phyloP scores from a whole-genome alignment of 805 yeast genomes.

The Zygosaccharomyces lentus region DNA sequence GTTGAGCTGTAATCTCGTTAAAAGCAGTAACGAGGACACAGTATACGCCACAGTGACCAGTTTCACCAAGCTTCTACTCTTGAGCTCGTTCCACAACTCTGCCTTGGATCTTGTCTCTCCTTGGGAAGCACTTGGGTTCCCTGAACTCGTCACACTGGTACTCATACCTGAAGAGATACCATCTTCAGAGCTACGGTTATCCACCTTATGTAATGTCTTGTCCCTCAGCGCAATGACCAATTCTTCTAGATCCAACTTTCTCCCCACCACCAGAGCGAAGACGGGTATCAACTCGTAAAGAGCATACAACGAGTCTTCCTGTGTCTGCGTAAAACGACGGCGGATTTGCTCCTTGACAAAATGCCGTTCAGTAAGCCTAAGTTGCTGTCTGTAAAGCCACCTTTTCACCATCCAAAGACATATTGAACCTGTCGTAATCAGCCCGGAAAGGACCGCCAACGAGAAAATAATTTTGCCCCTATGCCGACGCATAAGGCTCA shows the following conservation, averaged over 20 bases:
- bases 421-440: conserved; percentile 31
- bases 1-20: conserved; percentile 82
- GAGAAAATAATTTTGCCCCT: conserved; percentile 26
- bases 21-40: conserved; percentile 62
- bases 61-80: conserved; percentile 68
- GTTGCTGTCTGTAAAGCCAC: conserved; percentile 40
- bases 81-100: conserved; percentile 80
- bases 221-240: conserved; percentile 25
- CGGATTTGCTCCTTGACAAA: conserved; percentile 65
- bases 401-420: conserved; percentile 25
- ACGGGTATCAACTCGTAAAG: conserved; percentile 79
- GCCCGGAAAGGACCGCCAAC: conserved; percentile 20
- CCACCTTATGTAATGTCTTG: conserved; percentile 17
- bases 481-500: conserved; percentile 22
- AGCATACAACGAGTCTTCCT: conserved; percentile 81
- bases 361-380: conserved; percentile 50
- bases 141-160: conserved; percentile 17
- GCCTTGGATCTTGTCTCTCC: conserved; percentile 43
- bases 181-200: conserved; percentile 10
- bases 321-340: conserved; percentile 85
- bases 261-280: conserved; percentile 41
- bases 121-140: conserved; percentile 9
- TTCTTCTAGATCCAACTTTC: conserved; percentile 28
- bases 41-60: conserved; percentile 67
- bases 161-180: conserved; percentile 22